Evolutionary conservation across 2,329 filamentous ascomycete species (phyloP), one percentile per base, ranked within the genome.

Genomic region (Fusarium sp.): DNA sequence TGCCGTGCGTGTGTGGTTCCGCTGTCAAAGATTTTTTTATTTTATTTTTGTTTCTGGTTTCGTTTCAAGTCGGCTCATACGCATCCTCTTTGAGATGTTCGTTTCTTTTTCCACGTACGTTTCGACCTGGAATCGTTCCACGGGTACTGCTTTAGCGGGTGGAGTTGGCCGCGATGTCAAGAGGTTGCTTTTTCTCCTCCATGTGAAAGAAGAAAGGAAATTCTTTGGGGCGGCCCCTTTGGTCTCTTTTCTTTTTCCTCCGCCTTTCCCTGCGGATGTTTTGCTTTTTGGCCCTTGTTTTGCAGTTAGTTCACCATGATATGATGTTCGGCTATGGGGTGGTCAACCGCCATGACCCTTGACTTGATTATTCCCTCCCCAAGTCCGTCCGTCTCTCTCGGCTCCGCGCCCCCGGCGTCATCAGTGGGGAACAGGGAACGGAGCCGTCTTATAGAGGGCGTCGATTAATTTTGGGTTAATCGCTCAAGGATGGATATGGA

Each of bases 21-120:
- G 56, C 62, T 51, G 60, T 61, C 38, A 44, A 69, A 53, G 17
- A 31, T 14, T 20, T 29, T 57, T 51, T 58, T 68, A 46, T 31
- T 31, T 31, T 33, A n/a, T 33, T 33, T 33, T 62, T 49, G 55
- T 68, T 73, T 70, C 67, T 62, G 65, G 67, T 67, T 77, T 67
- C 67, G 58, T 75, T 69, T 72, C 68, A 56, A 66, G 64, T 69
- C 58, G 33, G 66, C 58, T 70, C 67, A 64, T 69, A 40, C 49
- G 62, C 68, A 75, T 67, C 62, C 61, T 68, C 62, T 55, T 38
- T 16, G 22, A 36, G 60, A 38, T 51, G 27, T 35, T 33, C 44
- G 40, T 75, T 72, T 66, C 68, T 74, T 76, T 77, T 73, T 76
- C 27, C 70, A 76, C 72, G 64, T 77, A 77, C 68, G 66, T 75